Base-by-base conservation (phyloP, 768 basidiomycete genomes). In the Cystobasidium ongulense region DNA sequence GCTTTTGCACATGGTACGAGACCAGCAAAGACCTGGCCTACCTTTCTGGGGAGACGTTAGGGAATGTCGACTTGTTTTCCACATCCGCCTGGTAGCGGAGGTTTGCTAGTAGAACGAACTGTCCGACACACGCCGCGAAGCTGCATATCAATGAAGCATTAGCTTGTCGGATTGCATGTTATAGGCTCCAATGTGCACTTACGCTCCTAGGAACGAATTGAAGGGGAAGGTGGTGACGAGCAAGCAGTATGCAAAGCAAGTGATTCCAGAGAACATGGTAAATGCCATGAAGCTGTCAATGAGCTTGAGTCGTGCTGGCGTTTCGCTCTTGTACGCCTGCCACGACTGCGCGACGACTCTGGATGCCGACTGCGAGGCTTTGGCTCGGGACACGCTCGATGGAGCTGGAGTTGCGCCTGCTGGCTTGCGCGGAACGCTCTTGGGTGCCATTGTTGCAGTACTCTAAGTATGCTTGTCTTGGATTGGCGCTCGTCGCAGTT, bases 131-230 rank as follows among this genome's bases (percentile, higher is more conserved):
- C 79, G 92, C 92, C 27, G 88, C 84, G 81, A 99, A 98, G 27
- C 96, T 98, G 75, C 11, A 33, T 62, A 18, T 38, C 10, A 1
- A 64, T 33, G 23, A 27, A 15, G 11, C 36, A 27, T 57, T 23
- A 38, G 72, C 74, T 13, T n/a, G 21, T 39, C 21, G 13, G 33
- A 31, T 1, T 17, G 17, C 23, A 11, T 1, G n/a, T 46, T 18
- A 31, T 23, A 18, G 11, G 61, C 21, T 25, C 17, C 38, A 62
- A 38, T 23, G 50, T 18, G 31, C 23, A 82, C 90, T 75, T 82
- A 97, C 96, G 92, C 94, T 76, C 92, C 88, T 77, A 97, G 82
- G 83, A 99, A 99, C 43, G 96, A 92, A 78, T 99, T 97, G 85
- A 94, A 97, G 27, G 96, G 96, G 82, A 88, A 98, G 83, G 88